Evolutionary conservation across 257 asterid species (phyloP).

Genomic region (Solanum peruvianum): DNA sequence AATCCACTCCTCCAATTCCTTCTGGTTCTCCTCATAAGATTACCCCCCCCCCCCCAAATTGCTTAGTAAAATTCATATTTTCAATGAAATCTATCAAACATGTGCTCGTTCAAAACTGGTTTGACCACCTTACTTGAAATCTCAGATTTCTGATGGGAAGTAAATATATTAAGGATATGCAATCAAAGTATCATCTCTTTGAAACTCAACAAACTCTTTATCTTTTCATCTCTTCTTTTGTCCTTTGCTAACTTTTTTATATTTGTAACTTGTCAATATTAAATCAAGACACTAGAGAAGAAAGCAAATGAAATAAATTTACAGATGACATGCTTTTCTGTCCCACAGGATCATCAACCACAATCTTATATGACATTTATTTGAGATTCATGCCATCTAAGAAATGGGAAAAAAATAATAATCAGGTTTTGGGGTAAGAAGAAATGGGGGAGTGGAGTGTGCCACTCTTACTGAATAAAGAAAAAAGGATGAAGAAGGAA

Average conservation of each 20-base stretch:
- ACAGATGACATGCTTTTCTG: background rate
- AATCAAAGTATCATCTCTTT: background rate
- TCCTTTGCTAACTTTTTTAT: background rate
- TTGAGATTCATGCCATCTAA: background rate
- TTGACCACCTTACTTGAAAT: background rate
- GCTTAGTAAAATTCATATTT: too few relatives aligned
- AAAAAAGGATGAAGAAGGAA: background rate
- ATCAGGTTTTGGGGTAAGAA: background rate
- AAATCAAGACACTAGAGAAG: background rate
- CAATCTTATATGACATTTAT: background rate
- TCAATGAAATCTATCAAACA: background rate
- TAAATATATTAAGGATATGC: background rate
- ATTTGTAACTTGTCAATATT: background rate
- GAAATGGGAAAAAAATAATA: background rate
- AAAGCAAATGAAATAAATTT: background rate
- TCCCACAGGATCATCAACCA: background rate
- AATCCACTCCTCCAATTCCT: constrained; percentile 23
- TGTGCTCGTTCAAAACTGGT: background rate
- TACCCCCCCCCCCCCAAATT: background rate
- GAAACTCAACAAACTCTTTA: background rate
- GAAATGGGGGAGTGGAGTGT: background rate
- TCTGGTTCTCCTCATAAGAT: constrained; percentile 24
- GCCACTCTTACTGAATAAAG: background rate
- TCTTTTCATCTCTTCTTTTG: background rate
- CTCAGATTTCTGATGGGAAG: background rate